phyloP scores from a whole-genome alignment of 331 rosid species.

The Rosa hybrid region DNA sequence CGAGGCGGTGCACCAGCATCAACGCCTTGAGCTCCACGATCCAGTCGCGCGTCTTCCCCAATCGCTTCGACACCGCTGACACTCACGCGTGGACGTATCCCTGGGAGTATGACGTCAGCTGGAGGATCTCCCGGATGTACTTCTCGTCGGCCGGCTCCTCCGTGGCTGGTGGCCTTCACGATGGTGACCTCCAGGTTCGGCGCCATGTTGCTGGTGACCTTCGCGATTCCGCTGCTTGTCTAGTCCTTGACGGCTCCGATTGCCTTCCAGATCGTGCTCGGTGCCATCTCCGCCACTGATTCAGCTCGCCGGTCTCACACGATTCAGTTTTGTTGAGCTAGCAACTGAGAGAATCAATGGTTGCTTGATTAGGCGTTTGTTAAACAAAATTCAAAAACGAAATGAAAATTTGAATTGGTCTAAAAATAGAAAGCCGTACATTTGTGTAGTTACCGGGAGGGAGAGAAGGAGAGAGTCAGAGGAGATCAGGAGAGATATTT shows the following conservation, averaged over 20 bases:
- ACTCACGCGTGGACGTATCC: conserved; percentile 78
- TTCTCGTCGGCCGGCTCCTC: conserved; percentile 88
- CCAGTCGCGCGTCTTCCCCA: conserved; percentile 94
- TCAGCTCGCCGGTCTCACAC: conserved; percentile 10
- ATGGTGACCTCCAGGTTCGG: conserved; percentile 94
- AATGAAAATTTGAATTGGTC: neutral
- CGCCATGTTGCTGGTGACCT: conserved; percentile 82
- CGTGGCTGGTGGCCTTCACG: conserved; percentile 92
- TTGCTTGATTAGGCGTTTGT: neutral
- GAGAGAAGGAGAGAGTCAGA: too few species aligned
- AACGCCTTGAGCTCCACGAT: conserved; percentile 81
- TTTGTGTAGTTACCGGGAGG: conserved; percentile 18
- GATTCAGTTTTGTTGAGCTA: neutral
- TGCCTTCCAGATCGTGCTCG: conserved; percentile 91
- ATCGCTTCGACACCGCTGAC: conserved; percentile 66
- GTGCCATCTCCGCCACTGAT: conserved; percentile 55
- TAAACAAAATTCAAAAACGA: neutral
- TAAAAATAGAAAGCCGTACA: conserved; percentile 3
- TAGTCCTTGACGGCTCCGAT: conserved; percentile 98
- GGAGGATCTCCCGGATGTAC: conserved; percentile 74
- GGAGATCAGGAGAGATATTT: too few species aligned
- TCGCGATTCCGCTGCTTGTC: conserved; percentile 91
- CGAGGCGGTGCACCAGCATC: conserved; percentile 64
- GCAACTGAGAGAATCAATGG: neutral
- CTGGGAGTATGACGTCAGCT: conserved; percentile 62